phyloP scores from a whole-genome alignment of 1,284 basidiomycete species.

The Ustilago esculenta region DNA sequence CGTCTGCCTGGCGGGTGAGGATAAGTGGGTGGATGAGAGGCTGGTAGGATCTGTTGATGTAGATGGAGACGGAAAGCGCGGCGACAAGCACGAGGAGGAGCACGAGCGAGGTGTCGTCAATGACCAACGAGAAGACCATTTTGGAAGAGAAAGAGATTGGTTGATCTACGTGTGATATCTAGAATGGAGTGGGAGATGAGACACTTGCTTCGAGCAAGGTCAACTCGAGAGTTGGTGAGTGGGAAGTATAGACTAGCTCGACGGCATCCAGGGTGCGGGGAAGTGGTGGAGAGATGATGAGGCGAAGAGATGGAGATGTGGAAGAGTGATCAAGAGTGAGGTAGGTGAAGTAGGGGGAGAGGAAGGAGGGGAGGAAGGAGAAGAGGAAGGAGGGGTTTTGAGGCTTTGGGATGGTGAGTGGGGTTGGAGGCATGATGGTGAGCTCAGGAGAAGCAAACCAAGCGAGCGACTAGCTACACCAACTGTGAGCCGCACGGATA shows the following conservation, averaged over 20 bases:
- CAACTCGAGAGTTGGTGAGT: too few relatives aligned
- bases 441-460: too few relatives aligned
- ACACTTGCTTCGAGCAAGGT: too few relatives aligned
- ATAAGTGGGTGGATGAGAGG: conserved; percentile 65
- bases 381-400: too few relatives aligned
- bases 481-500: too few relatives aligned
- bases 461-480: too few relatives aligned
- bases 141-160: not conserved
- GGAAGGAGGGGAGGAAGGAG: too few relatives aligned
- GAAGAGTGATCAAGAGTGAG: not conserved
- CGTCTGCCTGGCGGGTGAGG: conserved; percentile 61
- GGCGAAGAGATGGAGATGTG: not conserved
- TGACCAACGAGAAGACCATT: conserved; percentile 55
- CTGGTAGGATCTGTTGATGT: conserved; percentile 50
- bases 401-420: too few relatives aligned
- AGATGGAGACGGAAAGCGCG: conserved; percentile 45
- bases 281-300: not conserved
- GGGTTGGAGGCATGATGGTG: too few relatives aligned
- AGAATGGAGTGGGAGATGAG: too few relatives aligned
- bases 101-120: conserved; percentile 59
- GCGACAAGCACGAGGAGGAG: conserved; percentile 52
- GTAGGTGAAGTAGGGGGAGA: too few relatives aligned
- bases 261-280: not conserved
- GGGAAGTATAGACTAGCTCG: not conserved
- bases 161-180: not conserved